phyloP scores from a whole-genome alignment of 2,329 filamentous ascomycete species.

The Ascochyta pisi region DNA sequence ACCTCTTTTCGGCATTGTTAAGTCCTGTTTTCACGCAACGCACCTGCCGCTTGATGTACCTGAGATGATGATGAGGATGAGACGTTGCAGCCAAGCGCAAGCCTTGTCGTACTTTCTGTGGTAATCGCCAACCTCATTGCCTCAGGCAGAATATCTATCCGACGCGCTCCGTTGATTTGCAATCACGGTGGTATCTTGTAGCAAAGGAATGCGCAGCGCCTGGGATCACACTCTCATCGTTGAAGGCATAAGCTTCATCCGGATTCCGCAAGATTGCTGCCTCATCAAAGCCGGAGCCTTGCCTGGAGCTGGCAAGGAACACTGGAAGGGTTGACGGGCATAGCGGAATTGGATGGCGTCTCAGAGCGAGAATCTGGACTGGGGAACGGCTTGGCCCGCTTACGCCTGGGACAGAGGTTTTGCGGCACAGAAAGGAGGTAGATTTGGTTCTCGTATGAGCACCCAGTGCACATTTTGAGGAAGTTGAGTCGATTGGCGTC shows the following conservation, averaged over 20 bases:
- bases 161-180: constrained; percentile 32
- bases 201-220: constrained; percentile 17
- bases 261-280: constrained; percentile 37
- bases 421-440: constrained; percentile 24
- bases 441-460: constrained; percentile 26
- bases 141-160: constrained; percentile 36
- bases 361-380: constrained; percentile 13
- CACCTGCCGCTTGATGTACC: constrained; percentile 31
- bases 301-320: constrained; percentile 1
- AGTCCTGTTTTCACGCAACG: constrained; percentile 23
- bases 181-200: constrained; percentile 24
- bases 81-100: constrained; percentile 23
- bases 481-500: constrained; percentile 12
- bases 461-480: not conserved
- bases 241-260: constrained; percentile 36
- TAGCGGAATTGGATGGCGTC: constrained; percentile 20
- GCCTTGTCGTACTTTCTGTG: constrained; percentile 23
- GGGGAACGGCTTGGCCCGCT: constrained; percentile 43
- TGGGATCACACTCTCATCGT: constrained; percentile 38
- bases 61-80: constrained; percentile 32
- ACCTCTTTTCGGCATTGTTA: too few relatives aligned
- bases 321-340: constrained; percentile 34
- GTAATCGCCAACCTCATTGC: constrained; percentile 34
- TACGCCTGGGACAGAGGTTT: constrained; percentile 32
- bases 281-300: constrained; percentile 25